Base-by-base conservation (phyloP, 208 protist genomes). In the Trypanosoma platydactyli region DNA sequence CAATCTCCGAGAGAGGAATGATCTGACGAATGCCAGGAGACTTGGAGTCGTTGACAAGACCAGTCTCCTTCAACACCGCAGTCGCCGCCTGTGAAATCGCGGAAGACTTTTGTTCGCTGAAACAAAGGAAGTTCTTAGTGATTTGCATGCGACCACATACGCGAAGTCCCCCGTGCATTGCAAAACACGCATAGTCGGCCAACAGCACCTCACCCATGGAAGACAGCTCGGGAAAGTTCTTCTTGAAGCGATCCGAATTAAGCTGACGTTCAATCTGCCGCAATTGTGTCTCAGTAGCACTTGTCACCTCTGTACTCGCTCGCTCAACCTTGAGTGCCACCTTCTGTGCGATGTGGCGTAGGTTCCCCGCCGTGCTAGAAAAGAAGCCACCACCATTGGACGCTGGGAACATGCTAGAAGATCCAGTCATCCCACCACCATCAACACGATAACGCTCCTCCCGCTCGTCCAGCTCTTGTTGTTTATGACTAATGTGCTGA, bases 121-220 rank as follows among this genome's bases (percentile, higher is more conserved):
- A 94, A 69, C 80, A 88, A 22, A 94, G 54, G 54, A 90, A 75
- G 57, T 77, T 73, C 29, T 70, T 67, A 38, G 82, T 91, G 67
- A 94, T 85, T 22, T 84, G 66, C 15, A 94, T 13, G 51, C 83
- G 76, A 0, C 89, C 89, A 16, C 33, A 67, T 9, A 91, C 61
- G 16, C 41, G 27, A 33, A 61, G 20, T 13, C 81, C 83, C 29
- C 48, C 66, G 72, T 89, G 76, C 66, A 94, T 88, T 16, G 81
- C 84, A 16, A 51, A 61, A 64, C 86, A 92, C 13, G 68, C 57
- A 64, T 94, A 91, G 68, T 81, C 81, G 29, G 76, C 79, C 29
- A 92, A 63, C 40, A 93, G 74, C 40, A 81, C 73, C 62, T 94
- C 86, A 22, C 83, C 86, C 44, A 75, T 54, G 42, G 62, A 60